Evolutionary conservation across 768 basidiomycete species (phyloP).

Genomic region (Trametes villosa): DNA sequence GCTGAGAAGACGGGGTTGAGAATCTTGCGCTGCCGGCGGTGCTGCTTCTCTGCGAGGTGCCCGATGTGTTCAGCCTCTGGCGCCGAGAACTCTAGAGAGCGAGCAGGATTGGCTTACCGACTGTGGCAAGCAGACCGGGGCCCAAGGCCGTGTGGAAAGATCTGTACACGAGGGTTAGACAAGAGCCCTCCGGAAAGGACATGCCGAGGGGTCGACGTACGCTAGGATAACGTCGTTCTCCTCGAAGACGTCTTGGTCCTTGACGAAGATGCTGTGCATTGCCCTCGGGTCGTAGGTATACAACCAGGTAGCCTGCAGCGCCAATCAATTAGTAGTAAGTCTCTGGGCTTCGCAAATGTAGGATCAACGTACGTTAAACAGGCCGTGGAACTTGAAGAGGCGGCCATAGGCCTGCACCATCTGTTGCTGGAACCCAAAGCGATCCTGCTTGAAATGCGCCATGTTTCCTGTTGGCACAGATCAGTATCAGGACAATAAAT

Average conservation of each 20-base stretch:
- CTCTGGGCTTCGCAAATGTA: too few relatives aligned
- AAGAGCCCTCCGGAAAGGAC: background rate
- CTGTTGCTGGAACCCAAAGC: background rate
- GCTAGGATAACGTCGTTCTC: background rate
- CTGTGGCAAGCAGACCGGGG: constrained; percentile 19
- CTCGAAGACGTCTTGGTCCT: constrained; percentile 24
- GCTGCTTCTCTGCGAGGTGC: constrained; percentile 19
- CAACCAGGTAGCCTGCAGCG: background rate
- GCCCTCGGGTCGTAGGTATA: constrained; percentile 21
- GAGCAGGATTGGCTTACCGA: constrained; percentile 2
- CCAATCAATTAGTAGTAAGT: background rate
- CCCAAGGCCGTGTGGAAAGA: constrained; percentile 3
- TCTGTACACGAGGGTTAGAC: background rate
- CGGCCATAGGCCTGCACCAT: background rate
- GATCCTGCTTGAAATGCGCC: background rate
- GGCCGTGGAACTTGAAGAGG: background rate
- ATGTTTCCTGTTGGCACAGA: background rate
- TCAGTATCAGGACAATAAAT: background rate
- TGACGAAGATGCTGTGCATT: constrained; percentile 21
- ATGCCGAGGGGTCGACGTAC: background rate
- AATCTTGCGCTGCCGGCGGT: constrained; percentile 18
- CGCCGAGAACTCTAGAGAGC: background rate
- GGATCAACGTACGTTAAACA: background rate
- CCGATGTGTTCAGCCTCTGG: too few relatives aligned
- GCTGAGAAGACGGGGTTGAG: constrained; percentile 21